Conservation (phyloP, 2,329 filamentous ascomycete species). For the Xylariaceae sp. region DNA sequence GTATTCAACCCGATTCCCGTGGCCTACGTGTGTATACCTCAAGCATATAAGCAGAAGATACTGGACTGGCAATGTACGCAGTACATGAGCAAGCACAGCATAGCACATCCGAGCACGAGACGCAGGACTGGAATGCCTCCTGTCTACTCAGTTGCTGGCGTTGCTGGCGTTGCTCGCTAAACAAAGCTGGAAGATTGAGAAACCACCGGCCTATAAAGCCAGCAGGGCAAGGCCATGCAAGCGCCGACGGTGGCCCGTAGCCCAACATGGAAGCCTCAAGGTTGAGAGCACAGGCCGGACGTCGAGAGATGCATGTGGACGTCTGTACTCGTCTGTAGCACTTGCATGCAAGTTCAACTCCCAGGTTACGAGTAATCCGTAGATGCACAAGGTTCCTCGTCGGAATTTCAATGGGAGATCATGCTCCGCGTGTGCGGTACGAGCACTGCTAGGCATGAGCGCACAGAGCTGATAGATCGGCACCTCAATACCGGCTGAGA, state of each 20-base stretch:
- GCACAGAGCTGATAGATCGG: background rate
- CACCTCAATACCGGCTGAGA: conserved; percentile 5
- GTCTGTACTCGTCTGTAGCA: conserved; percentile 7
- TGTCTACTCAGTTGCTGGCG: background rate
- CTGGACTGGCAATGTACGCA: background rate
- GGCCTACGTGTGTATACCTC: conserved; percentile 11
- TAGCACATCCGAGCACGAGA: conserved; percentile 1
- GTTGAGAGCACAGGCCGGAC: conserved; percentile 2
- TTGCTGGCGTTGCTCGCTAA: conserved; percentile 8
- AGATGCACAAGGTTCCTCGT: conserved; percentile 16
- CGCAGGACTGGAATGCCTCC: background rate
- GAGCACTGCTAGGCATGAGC: background rate
- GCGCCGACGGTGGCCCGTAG: background rate
- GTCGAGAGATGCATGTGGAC: conserved; percentile 13
- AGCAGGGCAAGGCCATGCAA: conserved; percentile 3
- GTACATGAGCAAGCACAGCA: conserved; percentile 5
- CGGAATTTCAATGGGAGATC: conserved; percentile 2
- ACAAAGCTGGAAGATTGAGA: background rate
- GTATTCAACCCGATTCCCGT: conserved; percentile 8
- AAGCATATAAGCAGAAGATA: background rate
- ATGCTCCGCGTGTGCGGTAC: background rate
- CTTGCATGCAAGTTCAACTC: conserved; percentile 8
- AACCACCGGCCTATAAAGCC: background rate
- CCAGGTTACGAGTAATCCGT: background rate
- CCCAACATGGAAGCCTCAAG: conserved; percentile 3